Evolutionary conservation across 2,329 filamentous ascomycete genomes (phyloP).

Genomic region (Podosphaera fusca): DNA sequence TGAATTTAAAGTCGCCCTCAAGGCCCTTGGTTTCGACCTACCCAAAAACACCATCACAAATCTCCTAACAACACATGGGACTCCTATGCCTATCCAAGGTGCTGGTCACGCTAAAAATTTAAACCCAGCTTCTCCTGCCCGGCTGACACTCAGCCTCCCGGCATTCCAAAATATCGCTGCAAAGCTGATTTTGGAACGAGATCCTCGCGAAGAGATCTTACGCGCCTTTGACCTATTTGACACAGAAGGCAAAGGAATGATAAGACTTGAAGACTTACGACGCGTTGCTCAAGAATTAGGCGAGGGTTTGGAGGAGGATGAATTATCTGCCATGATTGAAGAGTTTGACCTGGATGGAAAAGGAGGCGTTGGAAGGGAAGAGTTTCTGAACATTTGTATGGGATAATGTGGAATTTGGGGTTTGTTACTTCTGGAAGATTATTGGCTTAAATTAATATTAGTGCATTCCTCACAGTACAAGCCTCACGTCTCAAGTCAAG

Average conservation of each 20-base stretch:
- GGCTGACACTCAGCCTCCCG: constrained; percentile 45
- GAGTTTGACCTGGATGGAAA: constrained; percentile 93
- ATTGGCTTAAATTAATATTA: too few species aligned
- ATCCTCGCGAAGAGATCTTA: constrained; percentile 76
- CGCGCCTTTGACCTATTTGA: constrained; percentile 89
- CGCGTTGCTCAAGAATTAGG: constrained; percentile 77
- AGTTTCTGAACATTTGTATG: constrained; percentile 27
- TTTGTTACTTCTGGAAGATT: neutral
- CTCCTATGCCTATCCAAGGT: constrained; percentile 26
- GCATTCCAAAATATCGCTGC: constrained; percentile 59
- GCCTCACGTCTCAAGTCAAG: too few species aligned
- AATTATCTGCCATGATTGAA: constrained; percentile 88
- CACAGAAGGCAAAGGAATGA: constrained; percentile 72
- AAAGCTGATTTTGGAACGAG: constrained; percentile 54
- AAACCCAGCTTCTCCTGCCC: constrained; percentile 24
- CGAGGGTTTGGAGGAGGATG: constrained; percentile 79
- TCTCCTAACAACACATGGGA: constrained; percentile 61
- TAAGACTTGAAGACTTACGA: constrained; percentile 69
- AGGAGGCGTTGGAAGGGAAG: constrained; percentile 48
- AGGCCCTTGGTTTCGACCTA: constrained; percentile 82
- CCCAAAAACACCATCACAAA: constrained; percentile 65
- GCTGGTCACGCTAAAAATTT: constrained; percentile 22
- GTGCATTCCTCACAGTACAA: too few species aligned
- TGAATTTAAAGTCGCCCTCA: constrained; percentile 89
- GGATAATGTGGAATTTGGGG: constrained; percentile 7